Conservation (phyloP, 352 stramenopile species). For the Phytophthora meadii region DNA sequence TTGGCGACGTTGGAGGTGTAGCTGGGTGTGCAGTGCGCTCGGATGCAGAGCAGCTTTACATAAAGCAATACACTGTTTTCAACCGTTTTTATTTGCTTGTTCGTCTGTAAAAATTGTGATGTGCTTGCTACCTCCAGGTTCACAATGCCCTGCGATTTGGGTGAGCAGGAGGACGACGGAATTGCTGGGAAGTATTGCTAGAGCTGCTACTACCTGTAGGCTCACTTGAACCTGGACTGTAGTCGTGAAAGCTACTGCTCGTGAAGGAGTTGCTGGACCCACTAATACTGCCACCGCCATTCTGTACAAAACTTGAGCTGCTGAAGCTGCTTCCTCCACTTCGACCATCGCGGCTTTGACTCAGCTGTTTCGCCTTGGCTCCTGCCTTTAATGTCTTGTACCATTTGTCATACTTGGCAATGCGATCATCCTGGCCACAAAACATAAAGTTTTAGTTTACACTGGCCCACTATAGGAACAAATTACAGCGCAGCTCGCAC, state of each 20-base stretch:
- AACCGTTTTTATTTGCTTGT: conserved; percentile 16
- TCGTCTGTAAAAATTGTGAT: not conserved
- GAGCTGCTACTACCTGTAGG: conserved; percentile 17
- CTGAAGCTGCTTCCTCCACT: conserved; percentile 45
- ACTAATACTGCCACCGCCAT: conserved; percentile 29
- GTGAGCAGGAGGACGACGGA: conserved; percentile 63
- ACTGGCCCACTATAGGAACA: not conserved
- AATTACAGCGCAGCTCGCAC: conserved; percentile 7
- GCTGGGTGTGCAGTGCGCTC: conserved; percentile 19
- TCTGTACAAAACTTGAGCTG: conserved; percentile 46
- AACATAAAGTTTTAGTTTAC: conserved; percentile 5
- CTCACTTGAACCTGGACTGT: conserved; percentile 26
- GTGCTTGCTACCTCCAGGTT: conserved; percentile 2
- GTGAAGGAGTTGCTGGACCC: conserved; percentile 65
- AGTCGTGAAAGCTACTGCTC: conserved; percentile 65
- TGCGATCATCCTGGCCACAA: conserved; percentile 59
- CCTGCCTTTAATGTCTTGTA: conserved; percentile 87
- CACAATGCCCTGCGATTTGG: conserved; percentile 71
- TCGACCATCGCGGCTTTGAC: conserved; percentile 47
- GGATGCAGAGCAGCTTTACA: conserved; percentile 37
- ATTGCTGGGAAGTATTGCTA: conserved; percentile 27
- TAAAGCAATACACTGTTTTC: conserved; percentile 40
- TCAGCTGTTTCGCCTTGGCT: conserved; percentile 85
- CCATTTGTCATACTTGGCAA: conserved; percentile 89
- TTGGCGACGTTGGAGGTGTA: conserved; percentile 19